Conservation (phyloP, 768 basidiomycete genomes). For the Rhodosporidiobolus sp. region DNA sequence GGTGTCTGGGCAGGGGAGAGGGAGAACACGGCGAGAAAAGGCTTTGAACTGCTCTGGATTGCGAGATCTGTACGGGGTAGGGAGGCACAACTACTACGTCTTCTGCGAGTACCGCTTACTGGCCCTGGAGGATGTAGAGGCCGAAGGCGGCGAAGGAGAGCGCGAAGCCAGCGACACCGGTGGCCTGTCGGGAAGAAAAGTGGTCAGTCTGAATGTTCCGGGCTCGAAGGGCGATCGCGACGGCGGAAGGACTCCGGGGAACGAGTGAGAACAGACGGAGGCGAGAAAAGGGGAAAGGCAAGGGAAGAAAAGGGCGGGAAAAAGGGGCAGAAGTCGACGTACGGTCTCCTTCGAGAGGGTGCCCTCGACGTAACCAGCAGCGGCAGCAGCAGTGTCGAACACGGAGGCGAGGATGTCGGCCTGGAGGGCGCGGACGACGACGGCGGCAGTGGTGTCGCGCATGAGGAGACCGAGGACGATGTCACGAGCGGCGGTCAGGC, state of each 20-base stretch:
- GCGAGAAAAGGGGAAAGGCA: not conserved
- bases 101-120: no score
- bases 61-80: no score
- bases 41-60: no score
- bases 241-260: no score
- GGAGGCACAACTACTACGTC: no score
- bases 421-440: conserved; percentile 40
- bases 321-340: not conserved
- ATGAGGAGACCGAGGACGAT: conserved; percentile 37
- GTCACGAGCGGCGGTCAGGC: conserved; percentile 35
- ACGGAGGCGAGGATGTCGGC: conserved; percentile 28
- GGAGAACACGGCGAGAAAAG: no score
- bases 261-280: not conserved
- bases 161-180: conserved; percentile 3
- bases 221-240: no score
- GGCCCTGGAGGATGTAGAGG: conserved; percentile 10
- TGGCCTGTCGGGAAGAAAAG: not conserved
- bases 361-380: conserved; percentile 33
- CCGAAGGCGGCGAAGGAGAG: conserved; percentile 9
- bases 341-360: conserved; percentile 30
- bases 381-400: conserved; percentile 31
- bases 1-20: no score
- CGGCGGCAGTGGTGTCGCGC: conserved; percentile 40
- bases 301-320: not conserved
- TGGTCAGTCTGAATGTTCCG: not conserved